Conservation (phyloP, 106 monocot species). For the Apostasia shenzhenica region DNA sequence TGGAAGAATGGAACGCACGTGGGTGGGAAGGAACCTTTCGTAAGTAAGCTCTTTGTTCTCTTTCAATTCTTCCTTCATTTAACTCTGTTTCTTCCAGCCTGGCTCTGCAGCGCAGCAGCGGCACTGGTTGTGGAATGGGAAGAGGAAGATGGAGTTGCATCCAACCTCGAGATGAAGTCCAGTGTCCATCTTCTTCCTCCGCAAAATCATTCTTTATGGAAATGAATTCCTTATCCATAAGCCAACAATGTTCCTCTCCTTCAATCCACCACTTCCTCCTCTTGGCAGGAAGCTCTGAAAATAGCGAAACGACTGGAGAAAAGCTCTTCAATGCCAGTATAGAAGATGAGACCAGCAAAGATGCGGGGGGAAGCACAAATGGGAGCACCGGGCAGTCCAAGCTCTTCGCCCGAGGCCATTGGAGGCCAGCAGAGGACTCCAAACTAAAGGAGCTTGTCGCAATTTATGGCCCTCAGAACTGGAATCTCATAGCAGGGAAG, state of each 20-base stretch:
- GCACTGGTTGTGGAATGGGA: slow-evolving; percentile 2
- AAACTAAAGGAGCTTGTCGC: slow-evolving; percentile 83
- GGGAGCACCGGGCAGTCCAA: slow-evolving; percentile 41
- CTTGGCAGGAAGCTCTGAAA: background rate
- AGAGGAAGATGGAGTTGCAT: background rate
- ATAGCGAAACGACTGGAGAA: too few species aligned
- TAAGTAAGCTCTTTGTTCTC: background rate
- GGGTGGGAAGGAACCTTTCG: too few species aligned
- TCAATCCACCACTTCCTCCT: background rate
- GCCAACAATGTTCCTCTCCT: slow-evolving; percentile 13
- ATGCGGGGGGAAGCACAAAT: slow-evolving; percentile 13
- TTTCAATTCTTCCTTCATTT: background rate
- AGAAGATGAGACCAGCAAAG: slow-evolving; percentile 9
- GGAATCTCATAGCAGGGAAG: slow-evolving; percentile 96
- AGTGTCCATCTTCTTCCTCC: slow-evolving; percentile 24
- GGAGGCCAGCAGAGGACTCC: slow-evolving; percentile 87
- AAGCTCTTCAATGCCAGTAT: background rate
- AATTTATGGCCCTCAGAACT: slow-evolving; percentile 87
- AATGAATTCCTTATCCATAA: slow-evolving; percentile 57
- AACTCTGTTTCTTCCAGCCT: background rate
- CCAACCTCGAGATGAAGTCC: background rate
- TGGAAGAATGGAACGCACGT: too few species aligned
- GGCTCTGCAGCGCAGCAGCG: slow-evolving; percentile 1
- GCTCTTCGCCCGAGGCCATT: slow-evolving; percentile 74
- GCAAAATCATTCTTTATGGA: slow-evolving; percentile 28